Conservation (phyloP, 306 rosid species). For the Lathyrus oleraceus region DNA sequence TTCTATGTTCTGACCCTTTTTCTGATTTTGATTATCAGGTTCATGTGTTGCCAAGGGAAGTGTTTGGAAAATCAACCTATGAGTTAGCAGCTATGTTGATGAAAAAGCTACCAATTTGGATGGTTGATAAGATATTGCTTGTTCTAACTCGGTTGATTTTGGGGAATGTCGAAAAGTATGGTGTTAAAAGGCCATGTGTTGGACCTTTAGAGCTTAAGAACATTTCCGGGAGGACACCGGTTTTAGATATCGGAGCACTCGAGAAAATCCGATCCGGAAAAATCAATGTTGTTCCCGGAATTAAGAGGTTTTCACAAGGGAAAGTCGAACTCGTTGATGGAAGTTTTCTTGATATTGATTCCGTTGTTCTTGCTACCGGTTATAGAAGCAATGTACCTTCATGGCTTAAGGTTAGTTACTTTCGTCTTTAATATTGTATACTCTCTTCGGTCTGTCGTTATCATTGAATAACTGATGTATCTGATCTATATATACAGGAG, state of each 20-base stretch:
- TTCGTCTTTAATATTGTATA: too few relatives aligned
- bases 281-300: slow-evolving; percentile 84
- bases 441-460: too few relatives aligned
- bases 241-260: slow-evolving; percentile 78
- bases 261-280: slow-evolving; percentile 71
- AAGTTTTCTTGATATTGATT: slow-evolving; percentile 59
- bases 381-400: slow-evolving; percentile 96
- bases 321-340: slow-evolving; percentile 78
- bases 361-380: slow-evolving; percentile 90
- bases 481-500: slow-evolving; percentile 46
- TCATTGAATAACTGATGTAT: too few relatives aligned
- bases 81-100: slow-evolving; percentile 65
- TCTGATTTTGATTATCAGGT: slow-evolving; percentile 47
- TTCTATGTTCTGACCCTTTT: slow-evolving; percentile 7
- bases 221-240: slow-evolving; percentile 82
- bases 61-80: slow-evolving; percentile 76
- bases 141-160: slow-evolving; percentile 54
- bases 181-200: slow-evolving; percentile 62
- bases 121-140: slow-evolving; percentile 76
- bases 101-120: slow-evolving; percentile 68
- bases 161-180: slow-evolving; percentile 68
- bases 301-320: slow-evolving; percentile 61
- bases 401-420: slow-evolving; percentile 76
- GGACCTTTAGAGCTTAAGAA: slow-evolving; percentile 88
- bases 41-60: slow-evolving; percentile 77